These are phyloP conservation scores for Avena sativa DNA, from an alignment of 176 grass and related monocot species.

Conservation along the genomic window DNA sequence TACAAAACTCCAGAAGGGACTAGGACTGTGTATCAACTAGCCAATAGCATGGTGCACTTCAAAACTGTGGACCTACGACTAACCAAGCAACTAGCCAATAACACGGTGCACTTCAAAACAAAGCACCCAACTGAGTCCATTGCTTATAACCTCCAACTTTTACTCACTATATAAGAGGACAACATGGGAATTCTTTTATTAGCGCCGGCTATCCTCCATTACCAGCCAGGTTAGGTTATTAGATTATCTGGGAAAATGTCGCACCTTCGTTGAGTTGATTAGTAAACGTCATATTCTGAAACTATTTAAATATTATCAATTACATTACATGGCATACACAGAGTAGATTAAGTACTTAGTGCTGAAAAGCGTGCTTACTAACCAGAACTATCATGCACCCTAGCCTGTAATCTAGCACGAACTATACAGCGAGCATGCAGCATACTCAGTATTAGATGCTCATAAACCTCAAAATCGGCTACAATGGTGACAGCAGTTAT, in stretches of 20 bases:
- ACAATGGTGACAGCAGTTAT: neutral
- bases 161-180: neutral
- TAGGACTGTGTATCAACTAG: neutral
- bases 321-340: neutral
- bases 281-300: neutral
- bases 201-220: neutral
- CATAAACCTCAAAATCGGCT: neutral
- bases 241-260: neutral
- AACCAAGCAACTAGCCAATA: too few relatives aligned
- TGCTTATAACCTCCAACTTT: conserved; percentile 21
- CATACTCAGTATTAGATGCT: neutral
- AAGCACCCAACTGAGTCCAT: neutral
- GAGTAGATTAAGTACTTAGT: neutral
- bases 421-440: neutral
- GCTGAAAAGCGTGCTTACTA: neutral
- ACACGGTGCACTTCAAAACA: neutral
- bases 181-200: neutral
- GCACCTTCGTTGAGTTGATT: neutral
- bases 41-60: neutral
- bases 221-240: neutral
- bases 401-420: neutral
- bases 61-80: neutral
- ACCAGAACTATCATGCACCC: neutral
- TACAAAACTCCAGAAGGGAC: neutral
- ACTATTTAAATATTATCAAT: neutral